Conservation (phyloP, 2,329 filamentous ascomycete genomes). For the Talaromyces sp. region DNA sequence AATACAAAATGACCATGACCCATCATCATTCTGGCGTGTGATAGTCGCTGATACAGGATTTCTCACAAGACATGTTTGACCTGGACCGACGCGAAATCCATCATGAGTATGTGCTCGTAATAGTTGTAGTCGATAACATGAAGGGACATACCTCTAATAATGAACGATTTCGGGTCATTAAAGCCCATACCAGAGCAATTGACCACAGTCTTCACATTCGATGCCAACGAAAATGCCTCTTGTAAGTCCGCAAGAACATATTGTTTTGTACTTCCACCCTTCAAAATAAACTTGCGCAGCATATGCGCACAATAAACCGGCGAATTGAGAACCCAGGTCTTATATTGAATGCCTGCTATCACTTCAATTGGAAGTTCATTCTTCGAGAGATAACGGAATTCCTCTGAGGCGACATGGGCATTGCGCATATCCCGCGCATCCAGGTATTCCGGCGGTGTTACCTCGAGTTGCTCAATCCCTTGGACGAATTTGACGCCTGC, state of each 20-base stretch:
- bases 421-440: slow-evolving; percentile 29
- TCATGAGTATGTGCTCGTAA: background rate
- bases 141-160: slow-evolving; percentile 42
- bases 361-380: slow-evolving; percentile 38
- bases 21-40: slow-evolving; percentile 65
- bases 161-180: slow-evolving; percentile 45
- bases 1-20: slow-evolving; percentile 65
- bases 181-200: slow-evolving; percentile 52
- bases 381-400: slow-evolving; percentile 34
- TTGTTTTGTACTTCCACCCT: slow-evolving; percentile 37
- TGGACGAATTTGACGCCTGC: slow-evolving; percentile 41
- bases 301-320: slow-evolving; percentile 48
- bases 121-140: background rate
- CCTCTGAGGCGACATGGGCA: slow-evolving; percentile 37
- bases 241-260: slow-evolving; percentile 31
- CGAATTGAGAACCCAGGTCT: slow-evolving; percentile 47
- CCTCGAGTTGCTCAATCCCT: slow-evolving; percentile 48
- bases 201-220: slow-evolving; percentile 42
- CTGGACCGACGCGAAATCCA: slow-evolving; percentile 20
- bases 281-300: slow-evolving; percentile 43
- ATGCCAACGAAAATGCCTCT: slow-evolving; percentile 43
- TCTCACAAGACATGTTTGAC: slow-evolving; percentile 52
- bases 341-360: slow-evolving; percentile 47
- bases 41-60: slow-evolving; percentile 51
- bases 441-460: slow-evolving; percentile 40